Evolutionary conservation across 495 filamentous ascomycete species (phyloP).

Genomic region (Collariella sp.): DNA sequence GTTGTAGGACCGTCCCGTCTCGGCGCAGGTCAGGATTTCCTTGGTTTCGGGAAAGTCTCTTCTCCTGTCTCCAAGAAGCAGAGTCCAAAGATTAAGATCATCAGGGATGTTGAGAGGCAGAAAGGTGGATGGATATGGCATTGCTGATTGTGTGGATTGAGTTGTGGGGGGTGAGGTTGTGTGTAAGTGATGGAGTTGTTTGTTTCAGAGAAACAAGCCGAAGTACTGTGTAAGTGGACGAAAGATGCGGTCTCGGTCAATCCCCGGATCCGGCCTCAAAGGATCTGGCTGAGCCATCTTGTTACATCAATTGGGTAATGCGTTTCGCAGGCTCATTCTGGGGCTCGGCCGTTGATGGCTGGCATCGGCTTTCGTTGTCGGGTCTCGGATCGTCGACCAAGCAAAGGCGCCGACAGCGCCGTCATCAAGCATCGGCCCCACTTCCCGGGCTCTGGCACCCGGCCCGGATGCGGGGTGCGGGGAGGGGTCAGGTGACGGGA

Average conservation of each 20-base stretch:
- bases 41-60: conserved; percentile 19
- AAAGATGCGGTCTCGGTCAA: too few relatives aligned
- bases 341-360: conserved; percentile 7
- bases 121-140: conserved; percentile 51
- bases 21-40: conserved; percentile 71
- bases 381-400: not conserved
- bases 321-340: not conserved
- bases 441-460: not conserved
- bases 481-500: not conserved
- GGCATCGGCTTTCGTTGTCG: conserved; percentile 14
- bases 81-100: conserved; percentile 57
- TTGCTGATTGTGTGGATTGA: conserved; percentile 20
- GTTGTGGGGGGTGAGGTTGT: not conserved
- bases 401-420: not conserved
- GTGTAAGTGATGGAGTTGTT: too few relatives aligned
- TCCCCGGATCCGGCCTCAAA: too few relatives aligned
- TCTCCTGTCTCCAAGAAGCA: conserved; percentile 48
- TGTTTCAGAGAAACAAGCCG: too few relatives aligned
- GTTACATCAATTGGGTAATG: not conserved
- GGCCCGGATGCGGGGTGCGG: not conserved
- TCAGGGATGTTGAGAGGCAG: conserved; percentile 53
- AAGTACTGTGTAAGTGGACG: too few relatives aligned
- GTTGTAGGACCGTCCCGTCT: conserved; percentile 65
- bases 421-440: conserved; percentile 15
- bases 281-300: not conserved